Base-by-base conservation (phyloP, 495 filamentous ascomycete species). In the Neurospora sp. region DNA sequence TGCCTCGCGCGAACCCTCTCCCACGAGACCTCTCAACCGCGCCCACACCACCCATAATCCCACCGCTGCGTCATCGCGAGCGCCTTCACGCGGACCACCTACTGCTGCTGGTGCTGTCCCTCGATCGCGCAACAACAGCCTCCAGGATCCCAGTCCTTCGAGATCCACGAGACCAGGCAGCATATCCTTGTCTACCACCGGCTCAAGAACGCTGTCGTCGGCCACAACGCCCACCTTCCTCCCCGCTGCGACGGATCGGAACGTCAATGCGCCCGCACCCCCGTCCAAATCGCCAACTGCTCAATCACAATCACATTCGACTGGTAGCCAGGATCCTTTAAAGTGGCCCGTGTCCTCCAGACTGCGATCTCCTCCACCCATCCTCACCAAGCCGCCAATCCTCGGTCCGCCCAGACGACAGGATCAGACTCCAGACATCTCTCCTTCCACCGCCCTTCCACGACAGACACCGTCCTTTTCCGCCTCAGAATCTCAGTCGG, bases 301-400 rank as follows among this genome's bases (percentile, higher is more conserved):
- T 27, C 27, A 61, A 37, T 37, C 35, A 37, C 35, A 37, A 37
- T 37, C 86, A 90, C 81, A 91, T 82, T 78, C 83, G 79, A 76
- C 86, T 87, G 44, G 75, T 82, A 39, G 87, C 89, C 75, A 87
- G 89, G 53, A 61, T 61, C 53, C 27, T 61, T 61, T 61, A 27
- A 61, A 61, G 81, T 91, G 91, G 88, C 89, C 90, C 35, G 81
- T 88, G 71, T 90, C 89, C 37, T 90, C 89, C 10, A 83, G 90
- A 73, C 77, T 92, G 68, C 88, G 87, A 79, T 92, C 90, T 8
- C 90, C 91, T 41, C 90, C 91, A 12, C 90, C 90, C 70, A 80
- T 81, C 61, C 81, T 85, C 73, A 84, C 77, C 71, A 84, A 73
- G 40, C 81, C 27, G 27, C 53, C 82, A 31, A 83, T 80, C 70